Percentiles rank a stretch among this genome's conserved stretches.
These are phyloP conservation scores for Eucalyptus shirleyi DNA, from an alignment of 345 rosid genomes.

Conservation along the genomic window DNA sequence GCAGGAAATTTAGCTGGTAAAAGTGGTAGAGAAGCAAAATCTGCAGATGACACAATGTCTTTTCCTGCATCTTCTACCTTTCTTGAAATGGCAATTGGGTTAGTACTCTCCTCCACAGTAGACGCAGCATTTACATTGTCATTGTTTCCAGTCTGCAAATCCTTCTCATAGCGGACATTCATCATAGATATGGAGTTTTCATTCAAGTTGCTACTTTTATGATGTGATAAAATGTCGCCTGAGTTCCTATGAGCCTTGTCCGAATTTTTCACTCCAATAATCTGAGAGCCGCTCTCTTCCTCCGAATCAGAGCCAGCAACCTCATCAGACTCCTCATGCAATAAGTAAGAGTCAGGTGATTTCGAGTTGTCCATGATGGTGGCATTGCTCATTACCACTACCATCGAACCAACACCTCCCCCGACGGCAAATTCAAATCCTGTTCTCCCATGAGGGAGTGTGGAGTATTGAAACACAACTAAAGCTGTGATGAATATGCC, in stretches of 20 bases:
- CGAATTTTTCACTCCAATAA: not conserved
- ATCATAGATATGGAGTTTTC: not conserved
- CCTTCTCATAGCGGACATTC: not conserved
- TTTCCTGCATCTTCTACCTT: not conserved
- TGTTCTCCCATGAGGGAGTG: slow-evolving; percentile 12
- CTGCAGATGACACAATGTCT: not conserved
- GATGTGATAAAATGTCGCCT: not conserved
- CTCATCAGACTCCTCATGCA: not conserved
- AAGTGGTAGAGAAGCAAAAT: not conserved
- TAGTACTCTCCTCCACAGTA: not conserved
- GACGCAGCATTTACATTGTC: not conserved
- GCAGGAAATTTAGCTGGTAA: not conserved
- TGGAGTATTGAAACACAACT: slow-evolving; percentile 27
- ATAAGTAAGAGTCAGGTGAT: not conserved
- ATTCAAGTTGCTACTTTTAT: not conserved
- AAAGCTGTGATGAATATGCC: not conserved
- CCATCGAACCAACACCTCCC: slow-evolving; percentile 11
- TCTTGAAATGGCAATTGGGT: not conserved
- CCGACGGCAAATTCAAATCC: not conserved
- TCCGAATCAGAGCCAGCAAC: slow-evolving; percentile 5
- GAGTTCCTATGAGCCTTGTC: not conserved
- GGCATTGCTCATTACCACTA: slow-evolving; percentile 1
- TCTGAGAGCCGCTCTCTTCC: not conserved
- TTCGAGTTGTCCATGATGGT: slow-evolving; percentile 1
- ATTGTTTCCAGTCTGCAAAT: not conserved